Base-by-base conservation (phyloP, 2,329 filamentous ascomycete genomes). In the Arthrocladium fulminans region DNA sequence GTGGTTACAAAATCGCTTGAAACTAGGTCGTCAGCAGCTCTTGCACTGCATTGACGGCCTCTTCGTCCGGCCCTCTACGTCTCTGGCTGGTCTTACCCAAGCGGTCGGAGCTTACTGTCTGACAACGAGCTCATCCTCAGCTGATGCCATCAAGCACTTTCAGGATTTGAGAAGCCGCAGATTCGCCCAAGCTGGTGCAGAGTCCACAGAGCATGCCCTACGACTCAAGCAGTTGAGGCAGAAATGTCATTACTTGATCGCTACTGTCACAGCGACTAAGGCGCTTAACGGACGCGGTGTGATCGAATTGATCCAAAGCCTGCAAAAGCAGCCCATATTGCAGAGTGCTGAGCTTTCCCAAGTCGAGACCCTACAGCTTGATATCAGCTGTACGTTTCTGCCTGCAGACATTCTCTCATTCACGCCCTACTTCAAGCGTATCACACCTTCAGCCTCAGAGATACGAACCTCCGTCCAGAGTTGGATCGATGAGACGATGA, bases 341-440 rank as follows among this genome's bases (percentile, higher is more conserved):
- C 78, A 79, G n/a, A 86, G 94, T 61, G 66, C 74, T 1, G 74
- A 81, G 1, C 70, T 96, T 15, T 74, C 76, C 47, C 67, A 70
- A 1, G 32, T 54, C 4, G 57, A 59, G 29, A 38, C 49, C 7
- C 65, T 92, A 1, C 79, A 86, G 29, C 69, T 96, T 22, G 88
- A 95, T 60, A 68, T 92, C 8, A 81, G 87, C 59, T 80, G 83
- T 54, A 75, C 76, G 17, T 94, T 88, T 85, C 85, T 92, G 53
- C 77, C 84, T 15, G 81, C 88, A 6, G 87, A 94, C 51, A 85
- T 95, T 35, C 79, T 79, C 40, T 84, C 84, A 55, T 96, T 94
- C 61, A 90, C 82, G 1, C 89, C 89, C 0, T 95, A 88, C 69
- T 85, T 94, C 29, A 81, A 86, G 24, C 82, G 94, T 58, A 86